These are phyloP conservation scores for Fusarium decemcellulare DNA, from an alignment of 2,329 filamentous ascomycete genomes.

Conservation along the genomic window DNA sequence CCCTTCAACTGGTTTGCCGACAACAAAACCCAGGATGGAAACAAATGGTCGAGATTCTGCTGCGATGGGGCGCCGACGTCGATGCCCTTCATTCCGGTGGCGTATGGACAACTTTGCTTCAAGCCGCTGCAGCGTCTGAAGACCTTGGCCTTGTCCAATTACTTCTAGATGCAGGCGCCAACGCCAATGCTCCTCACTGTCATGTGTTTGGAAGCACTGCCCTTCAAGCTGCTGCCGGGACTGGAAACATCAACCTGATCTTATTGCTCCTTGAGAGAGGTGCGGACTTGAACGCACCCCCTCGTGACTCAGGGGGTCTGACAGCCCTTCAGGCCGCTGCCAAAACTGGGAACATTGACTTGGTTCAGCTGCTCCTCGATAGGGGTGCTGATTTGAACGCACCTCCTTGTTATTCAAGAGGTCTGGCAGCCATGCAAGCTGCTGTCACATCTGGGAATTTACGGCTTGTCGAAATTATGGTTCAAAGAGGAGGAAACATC, in stretches of 20 bases:
- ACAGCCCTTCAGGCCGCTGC: not conserved
- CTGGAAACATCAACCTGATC: too few relatives aligned
- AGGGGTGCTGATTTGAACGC: not conserved
- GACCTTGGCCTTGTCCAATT: too few relatives aligned
- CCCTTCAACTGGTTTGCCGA: not conserved
- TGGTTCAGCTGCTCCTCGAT: not conserved
- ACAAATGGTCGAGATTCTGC: too few relatives aligned
- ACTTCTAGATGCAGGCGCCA: too few relatives aligned
- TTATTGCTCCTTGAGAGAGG: not conserved
- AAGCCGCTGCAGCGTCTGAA: too few relatives aligned
- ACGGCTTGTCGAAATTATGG: not conserved
- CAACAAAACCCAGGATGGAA: too few relatives aligned
- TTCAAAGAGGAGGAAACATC: not conserved
- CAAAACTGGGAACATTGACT: not conserved
- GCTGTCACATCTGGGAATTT: not conserved
- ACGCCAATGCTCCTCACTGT: too few relatives aligned
- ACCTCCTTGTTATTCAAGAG: not conserved
- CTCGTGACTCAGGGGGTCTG: fast-evolving
- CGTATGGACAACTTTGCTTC: too few relatives aligned
- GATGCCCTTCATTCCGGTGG: too few relatives aligned
- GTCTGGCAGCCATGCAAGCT: not conserved
- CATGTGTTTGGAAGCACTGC: not conserved
- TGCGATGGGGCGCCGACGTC: too few relatives aligned
- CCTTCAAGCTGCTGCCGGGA: not conserved
- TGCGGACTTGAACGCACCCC: not conserved